phyloP scores from a whole-genome alignment of 768 basidiomycete genomes.

The Coprinellus micaceus region DNA sequence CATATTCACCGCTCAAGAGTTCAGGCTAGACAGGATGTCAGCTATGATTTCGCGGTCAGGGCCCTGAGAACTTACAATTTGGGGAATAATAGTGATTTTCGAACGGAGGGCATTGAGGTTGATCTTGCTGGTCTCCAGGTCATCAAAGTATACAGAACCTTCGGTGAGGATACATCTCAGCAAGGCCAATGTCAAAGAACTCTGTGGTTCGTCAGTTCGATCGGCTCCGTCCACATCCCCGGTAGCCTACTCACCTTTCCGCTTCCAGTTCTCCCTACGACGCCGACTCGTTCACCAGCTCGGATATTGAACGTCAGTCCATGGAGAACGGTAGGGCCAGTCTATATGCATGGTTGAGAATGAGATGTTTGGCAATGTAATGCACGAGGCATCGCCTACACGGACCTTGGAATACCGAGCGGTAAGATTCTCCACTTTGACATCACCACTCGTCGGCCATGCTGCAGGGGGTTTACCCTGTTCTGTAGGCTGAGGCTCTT shows the following conservation, averaged over 20 bases:
- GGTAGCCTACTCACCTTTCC: slow-evolving; percentile 16
- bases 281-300: slow-evolving; percentile 55
- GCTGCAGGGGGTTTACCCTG: slow-evolving; percentile 44
- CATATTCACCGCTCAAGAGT: not conserved
- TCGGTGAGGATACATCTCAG: slow-evolving; percentile 51
- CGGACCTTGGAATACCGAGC: slow-evolving; percentile 42
- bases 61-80: slow-evolving; percentile 14
- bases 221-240: not conserved
- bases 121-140: slow-evolving; percentile 39
- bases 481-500: slow-evolving; percentile 11
- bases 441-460: slow-evolving; percentile 54
- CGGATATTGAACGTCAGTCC: slow-evolving; percentile 48
- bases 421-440: slow-evolving; percentile 46
- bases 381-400: not conserved
- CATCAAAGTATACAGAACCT: slow-evolving; percentile 53
- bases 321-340: slow-evolving; percentile 45
- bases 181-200: slow-evolving; percentile 37
- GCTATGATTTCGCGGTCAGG: not conserved
- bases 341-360: slow-evolving; percentile 5
- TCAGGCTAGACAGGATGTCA: not conserved
- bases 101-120: slow-evolving; percentile 54
- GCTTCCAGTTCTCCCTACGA: slow-evolving; percentile 25
- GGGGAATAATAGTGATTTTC: slow-evolving; percentile 55
- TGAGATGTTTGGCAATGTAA: too few relatives aligned
- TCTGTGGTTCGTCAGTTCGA: slow-evolving; percentile 11